A percentile compares a stretch with the other conserved stretches of the same genome.
phyloP scores from a whole-genome alignment of 495 filamentous ascomycete genomes.

The Astrothelium macrocarpum region DNA sequence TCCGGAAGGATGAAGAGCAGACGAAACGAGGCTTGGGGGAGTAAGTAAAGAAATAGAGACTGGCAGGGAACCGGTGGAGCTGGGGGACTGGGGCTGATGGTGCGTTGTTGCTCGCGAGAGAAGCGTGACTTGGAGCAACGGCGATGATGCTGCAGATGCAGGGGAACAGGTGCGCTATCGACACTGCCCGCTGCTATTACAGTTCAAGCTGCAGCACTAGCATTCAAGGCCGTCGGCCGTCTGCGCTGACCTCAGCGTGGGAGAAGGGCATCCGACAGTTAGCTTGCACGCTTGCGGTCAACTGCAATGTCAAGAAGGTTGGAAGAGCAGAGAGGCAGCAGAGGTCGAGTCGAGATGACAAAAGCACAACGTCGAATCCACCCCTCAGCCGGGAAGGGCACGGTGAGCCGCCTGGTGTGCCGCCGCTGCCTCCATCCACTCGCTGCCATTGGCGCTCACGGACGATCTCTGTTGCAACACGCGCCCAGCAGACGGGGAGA shows the following conservation, averaged over 20 bases:
- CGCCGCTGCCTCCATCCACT: not conserved
- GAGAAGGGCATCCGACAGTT: not conserved
- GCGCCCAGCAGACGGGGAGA: not conserved
- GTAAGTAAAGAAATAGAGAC: not conserved
- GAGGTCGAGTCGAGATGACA: not conserved
- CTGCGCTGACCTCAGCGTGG: constrained; percentile 2
- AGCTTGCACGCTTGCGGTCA: not conserved
- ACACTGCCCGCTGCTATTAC: constrained; percentile 7
- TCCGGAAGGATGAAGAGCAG: not conserved
- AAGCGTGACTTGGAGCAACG: constrained; percentile 5
- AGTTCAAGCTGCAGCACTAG: not conserved
- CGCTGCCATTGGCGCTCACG: not conserved
- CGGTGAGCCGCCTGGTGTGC: not conserved
- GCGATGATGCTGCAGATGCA: constrained; percentile 7
- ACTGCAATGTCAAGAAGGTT: not conserved
- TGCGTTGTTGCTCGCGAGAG: not conserved
- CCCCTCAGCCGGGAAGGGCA: not conserved
- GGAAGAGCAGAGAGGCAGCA: not conserved
- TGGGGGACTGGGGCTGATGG: constrained; percentile 1
- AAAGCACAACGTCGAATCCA: not conserved
- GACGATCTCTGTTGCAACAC: not conserved
- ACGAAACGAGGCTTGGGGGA: not conserved
- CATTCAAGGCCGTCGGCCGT: not conserved
- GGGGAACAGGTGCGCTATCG: constrained; percentile 5
- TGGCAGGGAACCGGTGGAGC: not conserved